These are phyloP conservation scores for Boletus edulis DNA, from an alignment of 768 basidiomycete genomes.

Conservation along the genomic window DNA sequence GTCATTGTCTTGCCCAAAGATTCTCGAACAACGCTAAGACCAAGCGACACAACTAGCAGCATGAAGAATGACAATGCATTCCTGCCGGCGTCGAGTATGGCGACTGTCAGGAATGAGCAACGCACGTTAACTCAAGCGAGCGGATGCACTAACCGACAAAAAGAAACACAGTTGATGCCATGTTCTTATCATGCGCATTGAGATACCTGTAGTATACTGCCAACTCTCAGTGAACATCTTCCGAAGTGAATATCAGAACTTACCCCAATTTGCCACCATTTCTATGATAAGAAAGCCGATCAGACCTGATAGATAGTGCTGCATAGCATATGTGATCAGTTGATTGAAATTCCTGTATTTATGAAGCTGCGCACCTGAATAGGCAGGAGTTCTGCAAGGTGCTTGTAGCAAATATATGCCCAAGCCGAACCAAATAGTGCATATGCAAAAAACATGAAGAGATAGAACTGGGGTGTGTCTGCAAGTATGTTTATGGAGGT, in stretches of 20 bases:
- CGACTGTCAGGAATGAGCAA: conserved; percentile 48
- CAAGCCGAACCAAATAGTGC: conserved; percentile 63
- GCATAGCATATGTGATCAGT: neutral
- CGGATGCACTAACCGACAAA: conserved; percentile 69
- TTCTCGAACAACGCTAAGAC: conserved; percentile 89
- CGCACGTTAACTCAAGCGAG: neutral
- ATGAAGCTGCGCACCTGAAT: conserved; percentile 62
- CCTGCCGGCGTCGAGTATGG: conserved; percentile 92
- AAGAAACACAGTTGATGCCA: conserved; percentile 83
- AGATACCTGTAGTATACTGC: conserved; percentile 92
- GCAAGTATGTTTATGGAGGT: neutral
- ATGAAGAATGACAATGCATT: conserved; percentile 96
- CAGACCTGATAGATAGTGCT: conserved; percentile 92
- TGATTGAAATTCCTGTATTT: neutral
- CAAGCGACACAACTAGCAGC: conserved; percentile 88
- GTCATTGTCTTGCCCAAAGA: conserved; percentile 83
- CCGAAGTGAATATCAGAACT: conserved; percentile 16
- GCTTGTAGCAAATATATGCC: conserved; percentile 81
- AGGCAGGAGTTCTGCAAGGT: conserved; percentile 80
- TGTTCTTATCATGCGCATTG: conserved; percentile 77
- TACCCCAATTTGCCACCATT: conserved; percentile 91
- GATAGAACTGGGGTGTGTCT: conserved; percentile 66
- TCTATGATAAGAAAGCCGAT: conserved; percentile 87
- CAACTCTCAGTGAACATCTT: conserved; percentile 5
- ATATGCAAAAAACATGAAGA: conserved; percentile 82